phyloP scores from a whole-genome alignment of 257 asterid species.

The Linaria vulgaris region DNA sequence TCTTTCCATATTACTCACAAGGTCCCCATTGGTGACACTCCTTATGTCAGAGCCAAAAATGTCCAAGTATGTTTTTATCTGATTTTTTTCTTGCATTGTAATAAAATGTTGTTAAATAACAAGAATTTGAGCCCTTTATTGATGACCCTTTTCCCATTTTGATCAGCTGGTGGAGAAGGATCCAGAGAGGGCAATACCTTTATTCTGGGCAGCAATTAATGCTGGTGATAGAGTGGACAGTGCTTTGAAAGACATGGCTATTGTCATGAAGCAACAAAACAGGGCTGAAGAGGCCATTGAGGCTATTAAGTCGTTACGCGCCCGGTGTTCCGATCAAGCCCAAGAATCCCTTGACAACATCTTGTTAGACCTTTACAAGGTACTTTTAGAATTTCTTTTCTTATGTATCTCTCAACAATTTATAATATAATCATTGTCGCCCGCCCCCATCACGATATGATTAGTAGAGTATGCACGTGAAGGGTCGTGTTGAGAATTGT shows the following conservation, averaged over 20 bases:
- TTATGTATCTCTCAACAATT: background rate
- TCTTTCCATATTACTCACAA: constrained; percentile 76
- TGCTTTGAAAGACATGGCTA: constrained; percentile 97
- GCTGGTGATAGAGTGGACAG: constrained; percentile 99
- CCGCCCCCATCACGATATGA: no score
- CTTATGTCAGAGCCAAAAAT: constrained; percentile 90
- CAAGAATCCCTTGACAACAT: constrained; percentile 97
- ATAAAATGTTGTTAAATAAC: background rate
- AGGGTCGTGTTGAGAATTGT: background rate
- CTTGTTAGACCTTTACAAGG: constrained; percentile 87
- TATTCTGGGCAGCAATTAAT: constrained; percentile 96
- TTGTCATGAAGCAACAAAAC: constrained; percentile 97
- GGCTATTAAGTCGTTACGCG: constrained; percentile 81
- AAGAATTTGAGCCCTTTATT: background rate
- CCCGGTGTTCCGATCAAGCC: constrained; percentile 90
- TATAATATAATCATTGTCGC: background rate
- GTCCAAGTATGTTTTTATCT: constrained; percentile 87
- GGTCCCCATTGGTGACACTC: constrained; percentile 91
- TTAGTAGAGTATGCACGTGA: no score
- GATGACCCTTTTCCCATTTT: background rate
- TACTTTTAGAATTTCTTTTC: background rate
- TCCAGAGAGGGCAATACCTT: constrained; percentile 89
- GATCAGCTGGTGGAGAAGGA: constrained; percentile 88
- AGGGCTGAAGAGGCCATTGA: constrained; percentile 96
- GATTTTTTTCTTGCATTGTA: background rate